Evolutionary conservation across 768 basidiomycete genomes (phyloP).

Genomic region (Lactarius indigo): DNA sequence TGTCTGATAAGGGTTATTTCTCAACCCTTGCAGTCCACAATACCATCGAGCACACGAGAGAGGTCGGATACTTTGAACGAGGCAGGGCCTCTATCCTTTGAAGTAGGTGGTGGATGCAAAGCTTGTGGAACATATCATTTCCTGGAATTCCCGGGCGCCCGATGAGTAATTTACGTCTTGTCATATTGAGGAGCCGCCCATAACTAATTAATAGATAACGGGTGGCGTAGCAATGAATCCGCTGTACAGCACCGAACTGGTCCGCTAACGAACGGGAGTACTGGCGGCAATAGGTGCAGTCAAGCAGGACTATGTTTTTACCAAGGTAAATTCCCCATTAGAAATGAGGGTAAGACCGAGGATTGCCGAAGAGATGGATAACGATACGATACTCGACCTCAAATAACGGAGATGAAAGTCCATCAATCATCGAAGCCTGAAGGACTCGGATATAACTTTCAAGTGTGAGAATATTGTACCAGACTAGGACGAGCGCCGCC

Average conservation of each 20-base stretch:
- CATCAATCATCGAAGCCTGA: neutral
- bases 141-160: neutral
- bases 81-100: neutral
- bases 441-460: neutral
- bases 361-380: neutral
- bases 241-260: neutral
- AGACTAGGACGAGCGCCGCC: neutral
- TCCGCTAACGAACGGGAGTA: neutral
- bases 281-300: neutral
- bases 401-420: neutral
- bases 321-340: neutral
- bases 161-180: neutral
- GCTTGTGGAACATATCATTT: neutral
- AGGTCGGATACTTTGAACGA: neutral
- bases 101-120: neutral
- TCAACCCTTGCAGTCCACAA: neutral
- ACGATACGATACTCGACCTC: neutral
- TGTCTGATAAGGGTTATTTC: neutral
- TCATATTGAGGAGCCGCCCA: neutral
- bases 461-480: neutral
- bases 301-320: neutral
- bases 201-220: neutral
- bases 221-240: neutral
- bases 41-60: neutral
- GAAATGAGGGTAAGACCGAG: neutral